These are phyloP conservation scores for Polymyxa betae DNA, from an alignment of 208 protist genomes.

Conservation along the genomic window DNA sequence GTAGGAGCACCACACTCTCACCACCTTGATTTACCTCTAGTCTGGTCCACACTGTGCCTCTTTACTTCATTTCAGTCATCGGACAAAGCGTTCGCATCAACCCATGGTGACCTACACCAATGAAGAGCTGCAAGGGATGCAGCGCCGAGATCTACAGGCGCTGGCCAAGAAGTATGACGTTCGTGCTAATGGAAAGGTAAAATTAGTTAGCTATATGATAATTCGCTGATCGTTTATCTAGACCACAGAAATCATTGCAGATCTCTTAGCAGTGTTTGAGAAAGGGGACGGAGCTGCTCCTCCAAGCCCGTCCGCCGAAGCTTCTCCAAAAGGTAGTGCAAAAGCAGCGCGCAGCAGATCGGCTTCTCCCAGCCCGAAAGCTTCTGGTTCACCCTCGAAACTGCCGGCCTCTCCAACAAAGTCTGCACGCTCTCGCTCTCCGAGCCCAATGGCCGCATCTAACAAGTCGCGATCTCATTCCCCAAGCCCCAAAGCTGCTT, in stretches of 20 bases:
- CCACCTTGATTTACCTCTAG: no score
- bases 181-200: not conserved
- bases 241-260: slow-evolving; percentile 1
- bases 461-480: not conserved
- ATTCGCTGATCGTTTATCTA: not conserved
- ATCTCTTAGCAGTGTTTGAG: not conserved
- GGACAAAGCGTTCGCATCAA: no score
- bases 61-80: no score
- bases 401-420: no score
- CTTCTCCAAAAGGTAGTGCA: not conserved
- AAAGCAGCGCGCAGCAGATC: not conserved
- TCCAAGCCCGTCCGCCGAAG: not conserved
- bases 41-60: no score
- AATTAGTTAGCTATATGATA: not conserved
- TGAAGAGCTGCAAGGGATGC: not conserved
- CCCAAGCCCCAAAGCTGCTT: not conserved
- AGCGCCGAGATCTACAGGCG: slow-evolving; percentile 23
- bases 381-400: not conserved
- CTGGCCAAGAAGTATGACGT: slow-evolving; percentile 48
- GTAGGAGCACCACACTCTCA: no score
- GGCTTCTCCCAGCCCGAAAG: not conserved
- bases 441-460: not conserved
- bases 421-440: not conserved
- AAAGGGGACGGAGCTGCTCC: not conserved
- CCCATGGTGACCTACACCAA: slow-evolving; percentile 2